These are phyloP conservation scores for Aspergillus egyptiacus DNA, from an alignment of 495 filamentous ascomycete species.

Conservation along the genomic window DNA sequence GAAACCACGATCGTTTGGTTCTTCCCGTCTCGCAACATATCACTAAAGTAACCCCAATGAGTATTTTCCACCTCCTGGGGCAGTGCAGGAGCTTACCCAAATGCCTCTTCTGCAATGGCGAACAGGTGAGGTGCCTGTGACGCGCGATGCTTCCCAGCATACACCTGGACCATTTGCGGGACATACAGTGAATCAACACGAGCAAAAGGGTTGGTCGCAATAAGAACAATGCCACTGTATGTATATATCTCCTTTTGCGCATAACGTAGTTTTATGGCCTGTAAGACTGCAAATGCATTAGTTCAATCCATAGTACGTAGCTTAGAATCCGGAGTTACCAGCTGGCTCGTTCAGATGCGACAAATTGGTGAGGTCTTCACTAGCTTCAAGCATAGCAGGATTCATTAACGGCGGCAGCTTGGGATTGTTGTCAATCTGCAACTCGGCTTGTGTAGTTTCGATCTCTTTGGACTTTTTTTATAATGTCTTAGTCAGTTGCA, in stretches of 20 bases:
- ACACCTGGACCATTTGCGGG: conserved; percentile 98
- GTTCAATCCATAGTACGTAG: conserved; percentile 11
- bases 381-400: conserved; percentile 95
- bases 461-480: conserved; percentile 62
- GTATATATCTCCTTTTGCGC: conserved; percentile 99
- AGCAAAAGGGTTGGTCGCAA: conserved; percentile 97
- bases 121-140: conserved; percentile 98
- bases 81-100: conserved; percentile 60
- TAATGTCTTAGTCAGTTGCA: conserved; percentile 20
- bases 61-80: not conserved
- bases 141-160: conserved; percentile 93
- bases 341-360: conserved; percentile 98
- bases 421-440: conserved; percentile 66
- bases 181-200: conserved; percentile 97
- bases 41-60: conserved; percentile 45
- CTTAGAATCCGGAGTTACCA: conserved; percentile 50
- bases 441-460: conserved; percentile 70
- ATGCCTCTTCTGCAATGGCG: conserved; percentile 97
- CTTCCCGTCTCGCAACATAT: conserved; percentile 91
- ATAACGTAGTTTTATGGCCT: conserved; percentile 97
- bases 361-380: conserved; percentile 94
- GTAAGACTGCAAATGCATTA: conserved; percentile 64
- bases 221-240: conserved; percentile 97
- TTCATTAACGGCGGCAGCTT: conserved; percentile 93
- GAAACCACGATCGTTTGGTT: conserved; percentile 99